Evolutionary conservation across 352 stramenopile species (phyloP), one percentile per base, ranked within the genome.

Genomic region (Phytophthora sojae): DNA sequence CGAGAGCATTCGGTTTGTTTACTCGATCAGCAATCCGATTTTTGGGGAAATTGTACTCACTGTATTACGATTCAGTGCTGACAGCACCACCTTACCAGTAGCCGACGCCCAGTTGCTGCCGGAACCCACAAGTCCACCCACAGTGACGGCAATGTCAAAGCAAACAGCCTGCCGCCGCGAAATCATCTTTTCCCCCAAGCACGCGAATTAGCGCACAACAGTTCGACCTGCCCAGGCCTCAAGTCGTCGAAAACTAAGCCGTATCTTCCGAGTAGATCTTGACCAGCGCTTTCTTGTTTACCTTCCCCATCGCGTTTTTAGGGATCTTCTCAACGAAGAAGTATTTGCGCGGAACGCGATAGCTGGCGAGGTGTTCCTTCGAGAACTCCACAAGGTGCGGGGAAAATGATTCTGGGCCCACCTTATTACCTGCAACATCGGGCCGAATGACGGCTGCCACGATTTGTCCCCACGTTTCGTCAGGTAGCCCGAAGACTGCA

Each of bases 221-320:
- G 60, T 53, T 56, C 8, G 45, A 14, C 23, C 49, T 9, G 23
- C 35, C 25, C 26, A 39, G n/a, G 19, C 21, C 52, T 25, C 26
- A 15, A 61, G 47, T 44, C 39, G n/a, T 52, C 51, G 37, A 72
- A 47, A 39, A 25, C 52, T 67, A 73, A 57, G 51, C 42, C 4
- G 62, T 54, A 26, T 75, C 50, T 19, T 75, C 71, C 15, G 54
- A 66, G 58, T 81, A 85, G 17, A 76, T 67, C 29, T 62, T 70
- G 19, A 81, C 79, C 17, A 98, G 77, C 64, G 90, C 62, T 81
- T 98, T 98, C 70, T 98, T 98, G 80, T 97, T 97, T 56, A 98
- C 86, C 64, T 98, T 98, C 32, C 93, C 93, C 92, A 98, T 98
- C 2, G 92, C 91, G 67, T 98, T 98, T 54, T 97, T 97, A 17